phyloP scores from a whole-genome alignment of 1,284 basidiomycete genomes.

The Heterobasidion annosum region DNA sequence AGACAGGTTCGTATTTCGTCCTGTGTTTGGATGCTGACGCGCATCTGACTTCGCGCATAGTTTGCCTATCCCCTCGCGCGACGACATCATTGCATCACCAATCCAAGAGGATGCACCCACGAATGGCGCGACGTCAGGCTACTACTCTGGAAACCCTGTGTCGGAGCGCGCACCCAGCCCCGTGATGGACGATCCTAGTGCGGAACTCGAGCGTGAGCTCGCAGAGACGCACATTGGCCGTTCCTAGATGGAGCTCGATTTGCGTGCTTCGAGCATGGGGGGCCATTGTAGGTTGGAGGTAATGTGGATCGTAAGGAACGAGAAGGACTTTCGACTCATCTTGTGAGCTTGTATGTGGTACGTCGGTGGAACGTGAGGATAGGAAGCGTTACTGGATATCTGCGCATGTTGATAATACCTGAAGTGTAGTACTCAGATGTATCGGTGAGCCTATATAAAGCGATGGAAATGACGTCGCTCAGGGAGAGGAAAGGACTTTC shows the following conservation, averaged over 20 bases:
- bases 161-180: slow-evolving; percentile 42
- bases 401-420: not conserved
- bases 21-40: not conserved
- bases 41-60: slow-evolving; percentile 22
- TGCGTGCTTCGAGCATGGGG: not conserved
- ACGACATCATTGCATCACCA: slow-evolving; percentile 73
- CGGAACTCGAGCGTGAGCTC: slow-evolving; percentile 79
- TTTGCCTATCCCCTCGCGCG: slow-evolving; percentile 67
- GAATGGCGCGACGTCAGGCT: slow-evolving; percentile 63
- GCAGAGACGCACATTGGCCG: slow-evolving; percentile 48
- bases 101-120: slow-evolving; percentile 57
- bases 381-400: not conserved
- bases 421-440: not conserved
- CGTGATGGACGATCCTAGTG: slow-evolving; percentile 78
- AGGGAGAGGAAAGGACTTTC: not conserved
- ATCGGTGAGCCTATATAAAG: no score
- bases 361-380: not conserved
- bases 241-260: not conserved
- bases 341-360: no score
- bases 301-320: not conserved
- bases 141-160: slow-evolving; percentile 28
- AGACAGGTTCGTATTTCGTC: slow-evolving; percentile 43
- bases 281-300: not conserved
- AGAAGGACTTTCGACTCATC: not conserved
- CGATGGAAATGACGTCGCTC: no score